These are phyloP conservation scores for Saccharum spontaneum DNA, from an alignment of 176 grass and related monocot genomes.

Conservation along the genomic window DNA sequence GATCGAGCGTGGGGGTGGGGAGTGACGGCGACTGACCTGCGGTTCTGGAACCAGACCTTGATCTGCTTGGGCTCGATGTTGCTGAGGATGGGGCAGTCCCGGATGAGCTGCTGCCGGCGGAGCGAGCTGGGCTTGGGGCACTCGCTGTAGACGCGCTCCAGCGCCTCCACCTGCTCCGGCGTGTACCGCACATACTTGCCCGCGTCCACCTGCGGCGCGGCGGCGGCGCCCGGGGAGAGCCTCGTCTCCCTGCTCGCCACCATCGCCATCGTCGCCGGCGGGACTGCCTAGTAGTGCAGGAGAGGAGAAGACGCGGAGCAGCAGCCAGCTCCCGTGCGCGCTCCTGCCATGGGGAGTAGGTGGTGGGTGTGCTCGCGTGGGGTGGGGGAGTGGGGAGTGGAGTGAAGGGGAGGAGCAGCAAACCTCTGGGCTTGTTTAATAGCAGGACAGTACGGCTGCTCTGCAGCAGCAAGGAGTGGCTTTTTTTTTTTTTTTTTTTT, in stretches of 20 bases:
- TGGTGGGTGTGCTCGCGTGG: background rate
- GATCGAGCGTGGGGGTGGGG: background rate
- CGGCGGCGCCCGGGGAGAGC: conserved; percentile 33
- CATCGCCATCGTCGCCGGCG: conserved; percentile 51
- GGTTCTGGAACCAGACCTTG: conserved; percentile 99
- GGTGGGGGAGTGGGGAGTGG: background rate
- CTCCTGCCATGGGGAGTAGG: background rate
- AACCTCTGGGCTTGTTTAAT: background rate
- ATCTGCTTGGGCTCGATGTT: conserved; percentile 99
- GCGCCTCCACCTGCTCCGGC: conserved; percentile 95
- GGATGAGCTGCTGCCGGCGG: conserved; percentile 81
- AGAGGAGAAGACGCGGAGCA: background rate
- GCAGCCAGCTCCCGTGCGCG: background rate
- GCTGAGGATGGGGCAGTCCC: conserved; percentile 85
- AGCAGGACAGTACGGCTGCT: background rate
- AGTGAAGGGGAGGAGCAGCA: background rate
- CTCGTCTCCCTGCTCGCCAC: conserved; percentile 40
- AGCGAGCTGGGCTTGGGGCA: conserved; percentile 96
- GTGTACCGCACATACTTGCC: conserved; percentile 99
- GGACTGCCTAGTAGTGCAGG: no score
- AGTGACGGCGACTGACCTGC: conserved; percentile 54
- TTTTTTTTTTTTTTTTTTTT: no score
- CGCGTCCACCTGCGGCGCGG: conserved; percentile 59
- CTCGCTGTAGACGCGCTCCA: conserved; percentile 95
- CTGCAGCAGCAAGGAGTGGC: background rate